Evolutionary conservation across 129 eudicot species (phyloP), one percentile per base, ranked within the genome.

Genomic region (Chrysanthemum seticuspe): DNA sequence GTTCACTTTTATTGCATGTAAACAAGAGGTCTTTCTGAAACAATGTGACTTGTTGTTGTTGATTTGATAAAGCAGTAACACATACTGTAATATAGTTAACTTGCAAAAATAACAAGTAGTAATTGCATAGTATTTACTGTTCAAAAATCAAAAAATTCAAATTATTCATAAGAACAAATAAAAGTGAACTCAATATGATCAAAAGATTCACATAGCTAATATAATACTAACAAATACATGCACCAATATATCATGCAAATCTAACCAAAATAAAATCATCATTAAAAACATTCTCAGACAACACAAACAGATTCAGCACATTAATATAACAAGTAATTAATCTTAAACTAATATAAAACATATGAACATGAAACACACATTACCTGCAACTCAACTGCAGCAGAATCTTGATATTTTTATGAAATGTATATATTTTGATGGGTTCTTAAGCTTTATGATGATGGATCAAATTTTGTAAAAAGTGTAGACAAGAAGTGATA

Each of bases 311-410:
- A 60, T 49, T 76, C 10, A 36, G 29, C 27, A 36, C 72, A 73
- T 52, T 21, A 23, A 9, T 44, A 75, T 4, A 65, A 56, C 31
- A 13, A 21, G 14, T 55, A 75, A 55, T 55, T 18, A 54, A 55
- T 66, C 56, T 68, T 68, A 60, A 76, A 67, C n/a, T 48, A 15
- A 76, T 2, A 68, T 10, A 8, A 10, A 58, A 12, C 6, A 23
- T 56, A 40, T 4, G 44, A 15, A 16, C 49, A 18, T 18, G n/a
- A 57, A 58, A 57, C 34, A 36, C 14, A 4, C n/a, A 19, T 62
- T 77, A 77, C 81, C 81, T 77, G 81, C 36, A 31, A 31, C 36
- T 31, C 6, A 31, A 31, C 36, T 31, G 36, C 36, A 31, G 36
- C 36, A 31, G 36, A 31, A 31, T 31, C 36, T 31, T 31, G 36